Evolutionary conservation across 169 alveolate genomes (phyloP).

Genomic region (Eimeria tenella): DNA sequence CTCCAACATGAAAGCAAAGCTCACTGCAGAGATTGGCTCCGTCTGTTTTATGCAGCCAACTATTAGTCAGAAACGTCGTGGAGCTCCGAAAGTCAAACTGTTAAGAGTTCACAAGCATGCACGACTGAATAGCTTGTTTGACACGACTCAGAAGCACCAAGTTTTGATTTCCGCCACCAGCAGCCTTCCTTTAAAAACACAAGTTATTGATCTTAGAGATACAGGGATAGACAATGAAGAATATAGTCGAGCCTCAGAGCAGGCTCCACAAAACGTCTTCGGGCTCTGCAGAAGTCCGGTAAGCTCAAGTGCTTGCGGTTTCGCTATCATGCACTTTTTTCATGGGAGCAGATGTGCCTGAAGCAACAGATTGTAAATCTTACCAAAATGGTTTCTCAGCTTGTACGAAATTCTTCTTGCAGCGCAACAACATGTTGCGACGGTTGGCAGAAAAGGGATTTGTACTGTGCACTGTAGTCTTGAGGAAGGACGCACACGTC

Average conservation of each 20-base stretch:
- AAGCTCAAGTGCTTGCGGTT: background rate
- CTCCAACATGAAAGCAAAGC: constrained; percentile 42
- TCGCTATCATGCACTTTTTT: too few species aligned
- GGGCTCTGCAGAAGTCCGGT: constrained; percentile 65
- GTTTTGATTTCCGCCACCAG: background rate
- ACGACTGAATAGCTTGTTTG: constrained; percentile 30
- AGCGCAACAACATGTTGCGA: constrained; percentile 45
- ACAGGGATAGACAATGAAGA: constrained; percentile 3
- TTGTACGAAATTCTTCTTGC: background rate
- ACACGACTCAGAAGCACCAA: background rate
- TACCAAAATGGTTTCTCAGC: background rate
- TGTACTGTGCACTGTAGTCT: constrained; percentile 44
- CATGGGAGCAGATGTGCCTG: background rate
- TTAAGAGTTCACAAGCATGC: constrained; percentile 37
- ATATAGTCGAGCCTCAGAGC: background rate
- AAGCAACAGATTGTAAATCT: too few species aligned
- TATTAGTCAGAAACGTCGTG: background rate
- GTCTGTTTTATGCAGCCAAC: constrained; percentile 63
- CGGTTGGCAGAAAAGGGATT: constrained; percentile 47
- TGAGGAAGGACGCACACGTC: constrained; percentile 54
- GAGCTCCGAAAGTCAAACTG: background rate
- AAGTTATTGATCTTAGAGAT: background rate
- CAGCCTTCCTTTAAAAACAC: background rate
- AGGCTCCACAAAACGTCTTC: constrained; percentile 48
- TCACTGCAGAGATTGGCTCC: constrained; percentile 39